Evolutionary conservation across 2,329 filamentous ascomycete species (phyloP).

Genomic region (Alternaria brassicicola): DNA sequence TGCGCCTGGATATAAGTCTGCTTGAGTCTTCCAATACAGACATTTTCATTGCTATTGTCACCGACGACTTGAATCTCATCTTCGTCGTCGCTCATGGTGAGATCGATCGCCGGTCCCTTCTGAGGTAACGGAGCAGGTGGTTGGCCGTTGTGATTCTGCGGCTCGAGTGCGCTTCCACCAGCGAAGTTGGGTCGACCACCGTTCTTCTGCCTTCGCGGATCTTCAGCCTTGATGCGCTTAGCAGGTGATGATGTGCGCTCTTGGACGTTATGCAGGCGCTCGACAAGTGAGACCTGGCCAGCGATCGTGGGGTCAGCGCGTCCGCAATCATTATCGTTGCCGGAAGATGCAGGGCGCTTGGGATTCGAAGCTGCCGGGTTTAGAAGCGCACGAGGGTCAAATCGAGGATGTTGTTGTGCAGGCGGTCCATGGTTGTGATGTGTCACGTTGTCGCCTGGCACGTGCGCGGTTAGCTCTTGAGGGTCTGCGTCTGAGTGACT

Average conservation of each 20-base stretch:
- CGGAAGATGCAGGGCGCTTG: slow-evolving; percentile 41
- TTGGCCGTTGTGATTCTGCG: slow-evolving; percentile 44
- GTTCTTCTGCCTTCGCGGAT: slow-evolving; percentile 24
- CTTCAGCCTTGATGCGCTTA: slow-evolving; percentile 42
- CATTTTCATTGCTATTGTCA: slow-evolving; percentile 69
- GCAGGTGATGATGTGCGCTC: slow-evolving; percentile 64
- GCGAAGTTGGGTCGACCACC: slow-evolving; percentile 21
- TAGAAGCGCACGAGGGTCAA: slow-evolving; percentile 42
- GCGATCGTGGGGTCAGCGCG: slow-evolving; percentile 25
- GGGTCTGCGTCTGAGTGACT: background rate
- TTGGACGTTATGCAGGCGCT: slow-evolving; percentile 76
- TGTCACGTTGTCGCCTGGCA: slow-evolving; percentile 27
- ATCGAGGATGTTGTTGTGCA: slow-evolving; percentile 18
- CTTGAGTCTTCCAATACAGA: slow-evolving; percentile 81
- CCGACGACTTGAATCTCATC: slow-evolving; percentile 65
- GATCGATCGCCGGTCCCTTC: slow-evolving; percentile 33
- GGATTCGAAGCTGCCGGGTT: slow-evolving; percentile 39
- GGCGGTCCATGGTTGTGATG: slow-evolving; percentile 7
- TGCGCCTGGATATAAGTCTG: slow-evolving; percentile 69
- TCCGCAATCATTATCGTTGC: slow-evolving; percentile 29
- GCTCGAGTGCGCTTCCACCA: slow-evolving; percentile 50
- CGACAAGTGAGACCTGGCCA: slow-evolving; percentile 69
- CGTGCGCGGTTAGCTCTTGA: slow-evolving; percentile 25
- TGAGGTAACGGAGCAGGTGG: slow-evolving; percentile 2
- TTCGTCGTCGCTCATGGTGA: slow-evolving; percentile 62